Evolutionary conservation across 139 green algal genomes (phyloP).

Genomic region (Asterochloris sp.): DNA sequence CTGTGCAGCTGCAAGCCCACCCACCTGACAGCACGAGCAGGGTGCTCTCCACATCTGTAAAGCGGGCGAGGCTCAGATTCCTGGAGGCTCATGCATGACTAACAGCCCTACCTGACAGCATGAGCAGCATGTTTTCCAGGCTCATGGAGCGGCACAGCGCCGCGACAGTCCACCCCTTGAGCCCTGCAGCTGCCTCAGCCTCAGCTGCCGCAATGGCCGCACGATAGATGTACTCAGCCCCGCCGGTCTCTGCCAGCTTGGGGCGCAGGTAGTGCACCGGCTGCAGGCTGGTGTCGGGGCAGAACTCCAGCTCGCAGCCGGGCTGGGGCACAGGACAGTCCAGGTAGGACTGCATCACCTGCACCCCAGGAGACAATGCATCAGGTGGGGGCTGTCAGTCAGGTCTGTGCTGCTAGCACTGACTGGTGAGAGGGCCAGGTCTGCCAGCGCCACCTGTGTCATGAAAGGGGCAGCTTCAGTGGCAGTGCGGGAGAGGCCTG

Average conservation of each 20-base stretch:
- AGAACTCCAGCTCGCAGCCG: conserved; percentile 38
- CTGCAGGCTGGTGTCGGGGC: conserved; percentile 39
- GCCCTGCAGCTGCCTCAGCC: conserved; percentile 24
- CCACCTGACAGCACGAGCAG: no score
- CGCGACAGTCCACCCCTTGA: conserved; percentile 63
- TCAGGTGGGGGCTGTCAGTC: no score
- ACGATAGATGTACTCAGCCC: conserved; percentile 6
- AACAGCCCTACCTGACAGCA: conserved; percentile 47
- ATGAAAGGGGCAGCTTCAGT: no score
- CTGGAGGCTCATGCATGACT: no score
- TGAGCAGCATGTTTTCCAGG: conserved; percentile 75
- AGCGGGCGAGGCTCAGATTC: no score
- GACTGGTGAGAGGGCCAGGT: neutral
- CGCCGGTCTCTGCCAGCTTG: neutral
- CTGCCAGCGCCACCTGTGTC: no score
- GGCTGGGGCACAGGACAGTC: conserved; percentile 13
- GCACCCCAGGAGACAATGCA: neutral
- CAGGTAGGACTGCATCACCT: conserved; percentile 31
- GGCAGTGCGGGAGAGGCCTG: no score
- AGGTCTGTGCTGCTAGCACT: neutral
- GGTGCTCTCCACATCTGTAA: no score
- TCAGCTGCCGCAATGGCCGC: conserved; percentile 24
- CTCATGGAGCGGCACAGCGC: conserved; percentile 71
- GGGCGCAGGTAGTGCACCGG: conserved; percentile 34
- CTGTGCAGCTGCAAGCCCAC: no score